phyloP scores from a whole-genome alignment of 805 yeast species.

The Candida chauliodis region DNA sequence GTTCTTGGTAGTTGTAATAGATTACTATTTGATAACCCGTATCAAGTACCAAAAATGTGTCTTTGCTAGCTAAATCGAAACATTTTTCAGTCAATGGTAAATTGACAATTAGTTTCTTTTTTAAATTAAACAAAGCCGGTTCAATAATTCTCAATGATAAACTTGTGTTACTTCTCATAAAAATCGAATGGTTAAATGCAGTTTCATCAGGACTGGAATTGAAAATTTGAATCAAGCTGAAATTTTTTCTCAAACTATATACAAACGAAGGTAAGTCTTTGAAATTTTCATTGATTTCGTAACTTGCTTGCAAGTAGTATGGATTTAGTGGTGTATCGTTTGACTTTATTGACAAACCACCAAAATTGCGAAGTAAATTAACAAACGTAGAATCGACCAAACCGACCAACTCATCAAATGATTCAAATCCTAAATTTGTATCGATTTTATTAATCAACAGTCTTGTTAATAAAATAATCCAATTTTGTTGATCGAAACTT shows the following conservation, averaged over 20 bases:
- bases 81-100: constrained; percentile 19
- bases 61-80: constrained; percentile 8
- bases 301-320: constrained; percentile 14
- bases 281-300: constrained; percentile 25
- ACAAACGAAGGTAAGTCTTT: constrained; percentile 26
- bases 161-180: constrained; percentile 16
- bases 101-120: background rate
- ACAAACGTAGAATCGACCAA: constrained; percentile 25
- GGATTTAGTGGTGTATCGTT: constrained; percentile 19
- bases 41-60: constrained; percentile 27
- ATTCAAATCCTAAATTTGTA: constrained; percentile 30
- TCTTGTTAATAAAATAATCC: constrained; percentile 28
- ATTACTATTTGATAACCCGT: constrained; percentile 24
- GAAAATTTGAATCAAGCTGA: constrained; percentile 33
- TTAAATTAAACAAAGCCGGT: constrained; percentile 25
- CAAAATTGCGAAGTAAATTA: constrained; percentile 25
- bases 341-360: constrained; percentile 18
- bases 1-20: constrained; percentile 13
- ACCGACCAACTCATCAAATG: constrained; percentile 24
- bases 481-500: constrained; percentile 31
- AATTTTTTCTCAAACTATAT: constrained; percentile 33
- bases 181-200: constrained; percentile 36
- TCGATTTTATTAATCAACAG: constrained; percentile 33
- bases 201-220: constrained; percentile 46
- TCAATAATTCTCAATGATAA: constrained; percentile 22